These are phyloP conservation scores for Jackrogersella multiformis DNA, from an alignment of 495 filamentous ascomycete species.

Conservation along the genomic window DNA sequence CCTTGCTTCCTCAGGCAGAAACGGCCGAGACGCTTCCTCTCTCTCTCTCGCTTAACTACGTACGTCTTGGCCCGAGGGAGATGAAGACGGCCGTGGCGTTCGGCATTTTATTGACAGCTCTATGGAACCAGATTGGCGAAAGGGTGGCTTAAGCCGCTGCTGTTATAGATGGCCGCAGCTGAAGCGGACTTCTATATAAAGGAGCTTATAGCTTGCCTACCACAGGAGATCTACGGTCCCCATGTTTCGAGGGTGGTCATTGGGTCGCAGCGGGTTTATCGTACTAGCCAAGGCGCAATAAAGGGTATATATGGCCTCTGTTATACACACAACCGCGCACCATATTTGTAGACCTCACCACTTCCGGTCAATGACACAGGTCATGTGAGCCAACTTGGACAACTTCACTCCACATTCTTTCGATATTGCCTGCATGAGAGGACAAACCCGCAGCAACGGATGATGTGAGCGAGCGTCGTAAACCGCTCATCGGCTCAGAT, in stretches of 20 bases:
- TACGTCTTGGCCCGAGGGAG: conserved; percentile 8
- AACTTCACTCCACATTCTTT: conserved; percentile 33
- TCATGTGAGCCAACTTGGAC: conserved; percentile 27
- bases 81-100: conserved; percentile 6
- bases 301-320: conserved; percentile 38
- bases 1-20: conserved; percentile 7
- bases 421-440: conserved; percentile 16
- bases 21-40: not conserved
- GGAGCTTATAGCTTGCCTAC: conserved; percentile 18
- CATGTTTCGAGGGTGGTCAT: conserved; percentile 21
- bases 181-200: conserved; percentile 29
- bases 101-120: conserved; percentile 14
- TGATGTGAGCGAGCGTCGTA: not conserved
- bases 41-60: not conserved
- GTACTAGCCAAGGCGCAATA: conserved; percentile 19
- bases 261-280: conserved; percentile 19
- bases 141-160: conserved; percentile 10
- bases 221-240: conserved; percentile 29
- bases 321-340: conserved; percentile 27
- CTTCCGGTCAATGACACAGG: conserved; percentile 12
- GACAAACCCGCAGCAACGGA: not conserved
- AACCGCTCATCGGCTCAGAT: conserved; percentile 6
- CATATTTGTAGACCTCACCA: conserved; percentile 22
- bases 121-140: conserved; percentile 22
- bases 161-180: conserved; percentile 24